Evolutionary conservation across 352 stramenopile genomes (phyloP), one percentile per base, ranked within the genome.

Genomic region (Phytophthora pinifolia): DNA sequence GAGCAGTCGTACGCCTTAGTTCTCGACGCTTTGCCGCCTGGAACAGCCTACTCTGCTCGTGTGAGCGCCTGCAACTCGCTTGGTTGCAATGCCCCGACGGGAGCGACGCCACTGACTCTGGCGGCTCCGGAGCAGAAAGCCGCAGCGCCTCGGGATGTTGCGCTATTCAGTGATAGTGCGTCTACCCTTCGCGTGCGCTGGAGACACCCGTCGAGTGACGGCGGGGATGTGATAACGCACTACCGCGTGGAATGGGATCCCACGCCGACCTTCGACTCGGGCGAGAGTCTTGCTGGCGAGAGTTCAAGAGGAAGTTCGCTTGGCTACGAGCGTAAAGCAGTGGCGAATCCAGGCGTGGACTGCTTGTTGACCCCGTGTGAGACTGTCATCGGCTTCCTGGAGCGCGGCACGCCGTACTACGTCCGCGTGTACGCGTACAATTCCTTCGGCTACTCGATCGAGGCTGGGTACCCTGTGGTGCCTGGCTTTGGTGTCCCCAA

Each of bases 231-330:
- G 0, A 87, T 99, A 37, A 95, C 89, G 7, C 96, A 98, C 57
- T 99, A 98, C 45, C 72, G 91, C 2, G 73, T 98, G 6, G 95
- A 98, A 67, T 99, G 96, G 96, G 96, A 98, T 54, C 60, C 68
- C 4, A 71, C 59, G 5, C 69, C 80, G 5, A 82, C 70, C n/a
- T 98, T 98, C 59, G 74, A 86, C 46, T 94, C 80, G 4, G 85
- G 79, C 0, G n/a, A 18, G n/a, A 34, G 35, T 22, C 9, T 35
- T 4, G 72, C 15, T 4, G 83, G 76, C 0, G 18, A 59, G 22
- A 54, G 27, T 12, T 71, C 44, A 0, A 69, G 79, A 37, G 76
- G 74, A n/a, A 81, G 79, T n/a, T 67, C 92, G 3, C 53, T 97
- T 2, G 86, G 90, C 0, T 92, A 80, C 34, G 79, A 94, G 20